phyloP scores from a whole-genome alignment of 768 basidiomycete species.

The Xanthoconium purpureum region DNA sequence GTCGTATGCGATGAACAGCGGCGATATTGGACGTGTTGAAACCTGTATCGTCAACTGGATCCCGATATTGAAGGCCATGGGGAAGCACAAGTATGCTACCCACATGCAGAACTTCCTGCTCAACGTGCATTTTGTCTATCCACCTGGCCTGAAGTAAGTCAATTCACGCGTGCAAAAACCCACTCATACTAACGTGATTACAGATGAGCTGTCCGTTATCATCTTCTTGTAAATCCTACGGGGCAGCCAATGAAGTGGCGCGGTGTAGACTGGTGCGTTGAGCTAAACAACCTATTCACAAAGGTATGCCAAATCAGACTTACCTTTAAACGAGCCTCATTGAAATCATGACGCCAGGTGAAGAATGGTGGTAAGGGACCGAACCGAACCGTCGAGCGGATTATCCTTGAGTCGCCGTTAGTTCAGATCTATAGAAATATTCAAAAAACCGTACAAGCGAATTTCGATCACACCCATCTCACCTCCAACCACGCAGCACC shows the following conservation, averaged over 20 bases:
- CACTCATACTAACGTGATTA: too few species aligned
- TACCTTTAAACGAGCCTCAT: too few species aligned
- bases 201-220: not conserved
- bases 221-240: not conserved
- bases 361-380: not conserved
- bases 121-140: not conserved
- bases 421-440: not conserved
- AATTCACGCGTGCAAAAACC: too few species aligned
- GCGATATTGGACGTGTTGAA: not conserved
- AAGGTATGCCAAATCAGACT: too few species aligned
- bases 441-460: not conserved
- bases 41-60: not conserved
- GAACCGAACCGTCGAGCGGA: not conserved
- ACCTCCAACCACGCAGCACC: not conserved
- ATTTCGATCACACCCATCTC: not conserved
- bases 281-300: not conserved
- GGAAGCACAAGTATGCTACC: not conserved
- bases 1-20: constrained; percentile 29
- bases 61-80: not conserved
- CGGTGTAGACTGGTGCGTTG: not conserved
- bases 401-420: not conserved
- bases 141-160: not conserved
- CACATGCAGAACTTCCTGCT: not conserved
- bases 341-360: not conserved
- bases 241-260: not conserved